Evolutionary conservation across 495 filamentous ascomycete species (phyloP).

Genomic region (Cercophora samala): DNA sequence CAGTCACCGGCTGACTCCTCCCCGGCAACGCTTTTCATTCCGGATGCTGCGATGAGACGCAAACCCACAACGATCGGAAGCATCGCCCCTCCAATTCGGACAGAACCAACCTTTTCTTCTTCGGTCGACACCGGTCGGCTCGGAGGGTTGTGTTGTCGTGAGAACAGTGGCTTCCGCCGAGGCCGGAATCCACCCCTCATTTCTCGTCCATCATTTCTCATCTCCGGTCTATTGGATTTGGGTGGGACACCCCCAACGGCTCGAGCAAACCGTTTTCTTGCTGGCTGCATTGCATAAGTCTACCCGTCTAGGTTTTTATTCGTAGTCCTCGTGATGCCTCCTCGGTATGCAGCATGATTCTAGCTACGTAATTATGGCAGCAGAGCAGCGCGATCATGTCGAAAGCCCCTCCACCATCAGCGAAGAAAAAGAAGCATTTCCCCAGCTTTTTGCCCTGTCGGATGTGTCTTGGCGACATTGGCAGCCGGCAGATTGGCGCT

Average conservation of each 20-base stretch:
- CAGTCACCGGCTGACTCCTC: neutral
- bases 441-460: constrained; percentile 12
- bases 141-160: neutral
- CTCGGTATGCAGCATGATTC: neutral
- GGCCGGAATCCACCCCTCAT: constrained; percentile 10
- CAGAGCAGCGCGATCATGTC: constrained; percentile 1
- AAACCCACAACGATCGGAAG: neutral
- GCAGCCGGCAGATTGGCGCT: constrained; percentile 10
- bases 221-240: constrained; percentile 11
- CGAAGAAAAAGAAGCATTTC: constrained; percentile 13
- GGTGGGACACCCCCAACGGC: constrained; percentile 7
- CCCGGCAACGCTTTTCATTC: neutral
- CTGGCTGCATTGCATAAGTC: neutral
- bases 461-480: constrained; percentile 5
- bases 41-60: neutral
- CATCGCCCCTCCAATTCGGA: neutral
- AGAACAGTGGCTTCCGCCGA: neutral
- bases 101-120: neutral
- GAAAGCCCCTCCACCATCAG: constrained; percentile 4
- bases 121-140: neutral
- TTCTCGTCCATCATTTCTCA: constrained; percentile 4
- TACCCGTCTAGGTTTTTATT: neutral
- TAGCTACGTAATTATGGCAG: constrained; percentile 6
- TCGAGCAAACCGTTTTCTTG: neutral
- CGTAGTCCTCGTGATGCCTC: neutral